Percentiles rank a stretch among this genome's conserved stretches.
phyloP scores from a whole-genome alignment of 306 rosid genomes.

The Luffa acutangula region DNA sequence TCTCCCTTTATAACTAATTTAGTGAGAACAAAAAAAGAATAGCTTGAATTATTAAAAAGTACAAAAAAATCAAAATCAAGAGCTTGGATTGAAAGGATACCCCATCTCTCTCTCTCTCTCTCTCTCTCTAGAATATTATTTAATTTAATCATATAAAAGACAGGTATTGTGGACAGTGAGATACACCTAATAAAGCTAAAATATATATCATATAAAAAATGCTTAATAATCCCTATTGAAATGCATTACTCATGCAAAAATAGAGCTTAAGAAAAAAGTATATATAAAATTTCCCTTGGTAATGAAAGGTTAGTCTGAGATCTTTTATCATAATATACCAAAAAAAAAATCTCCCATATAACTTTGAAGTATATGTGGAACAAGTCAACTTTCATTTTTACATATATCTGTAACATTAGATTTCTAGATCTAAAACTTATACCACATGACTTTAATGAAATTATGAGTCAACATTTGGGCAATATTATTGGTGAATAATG shows the following conservation, averaged over 20 bases:
- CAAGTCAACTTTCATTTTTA: neutral
- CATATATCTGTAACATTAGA: neutral
- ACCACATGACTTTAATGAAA: neutral
- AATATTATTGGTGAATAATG: neutral
- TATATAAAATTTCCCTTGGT: neutral
- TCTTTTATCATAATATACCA: neutral
- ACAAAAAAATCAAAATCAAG: neutral
- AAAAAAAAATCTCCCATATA: too few species aligned
- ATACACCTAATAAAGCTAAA: slow-evolving; percentile 6
- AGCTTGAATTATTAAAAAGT: neutral
- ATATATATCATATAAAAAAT: neutral
- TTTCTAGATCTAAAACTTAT: neutral
- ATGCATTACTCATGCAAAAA: neutral
- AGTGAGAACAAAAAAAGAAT: neutral
- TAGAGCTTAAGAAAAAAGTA: neutral
- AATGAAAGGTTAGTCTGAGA: neutral
- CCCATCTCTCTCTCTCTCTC: neutral
- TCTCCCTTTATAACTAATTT: neutral
- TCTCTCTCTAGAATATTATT: neutral
- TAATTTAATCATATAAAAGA: neutral
- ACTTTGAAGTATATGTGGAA: neutral
- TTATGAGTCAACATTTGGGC: neutral
- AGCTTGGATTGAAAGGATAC: neutral
- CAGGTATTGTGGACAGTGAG: slow-evolving; percentile 5
- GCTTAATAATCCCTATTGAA: neutral